Evolutionary conservation across 352 stramenopile species (phyloP).

Genomic region (Phytophthora nicotianae): DNA sequence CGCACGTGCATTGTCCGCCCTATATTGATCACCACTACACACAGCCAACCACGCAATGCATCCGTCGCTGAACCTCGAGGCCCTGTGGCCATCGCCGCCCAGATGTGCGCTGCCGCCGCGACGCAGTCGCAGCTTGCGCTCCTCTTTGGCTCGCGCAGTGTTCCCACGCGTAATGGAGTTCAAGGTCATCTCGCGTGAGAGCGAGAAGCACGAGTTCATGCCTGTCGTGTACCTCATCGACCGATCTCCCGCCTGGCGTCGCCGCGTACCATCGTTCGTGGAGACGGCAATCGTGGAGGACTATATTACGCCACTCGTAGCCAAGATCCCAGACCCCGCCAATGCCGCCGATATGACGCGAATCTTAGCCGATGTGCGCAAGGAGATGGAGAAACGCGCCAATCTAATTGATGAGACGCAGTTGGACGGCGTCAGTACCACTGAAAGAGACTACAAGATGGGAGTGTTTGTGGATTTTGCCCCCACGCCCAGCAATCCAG

Average conservation of each 20-base stretch:
- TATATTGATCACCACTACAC: not conserved
- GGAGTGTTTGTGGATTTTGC: slow-evolving; percentile 61
- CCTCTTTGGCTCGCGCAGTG: slow-evolving; percentile 47
- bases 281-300: slow-evolving; percentile 61
- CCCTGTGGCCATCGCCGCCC: slow-evolving; percentile 30
- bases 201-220: slow-evolving; percentile 81
- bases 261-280: slow-evolving; percentile 52
- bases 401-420: slow-evolving; percentile 48
- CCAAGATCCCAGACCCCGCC: slow-evolving; percentile 19
- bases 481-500: slow-evolving; percentile 27
- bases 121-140: slow-evolving; percentile 28
- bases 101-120: slow-evolving; percentile 16
- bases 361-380: slow-evolving; percentile 38
- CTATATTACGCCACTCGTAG: slow-evolving; percentile 62
- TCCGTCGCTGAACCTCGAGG: slow-evolving; percentile 27
- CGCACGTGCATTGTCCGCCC: slow-evolving; percentile 8
- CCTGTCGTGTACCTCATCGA: slow-evolving; percentile 76
- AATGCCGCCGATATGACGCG: slow-evolving; percentile 14
- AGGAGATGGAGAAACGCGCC: slow-evolving; percentile 47
- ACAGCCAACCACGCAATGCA: slow-evolving; percentile 9
- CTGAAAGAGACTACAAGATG: slow-evolving; percentile 70
- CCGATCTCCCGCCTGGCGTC: slow-evolving; percentile 53
- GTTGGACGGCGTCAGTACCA: slow-evolving; percentile 37
- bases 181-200: slow-evolving; percentile 75
- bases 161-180: slow-evolving; percentile 78